phyloP scores from a whole-genome alignment of 768 basidiomycete species.

The Tulasnella sp. region DNA sequence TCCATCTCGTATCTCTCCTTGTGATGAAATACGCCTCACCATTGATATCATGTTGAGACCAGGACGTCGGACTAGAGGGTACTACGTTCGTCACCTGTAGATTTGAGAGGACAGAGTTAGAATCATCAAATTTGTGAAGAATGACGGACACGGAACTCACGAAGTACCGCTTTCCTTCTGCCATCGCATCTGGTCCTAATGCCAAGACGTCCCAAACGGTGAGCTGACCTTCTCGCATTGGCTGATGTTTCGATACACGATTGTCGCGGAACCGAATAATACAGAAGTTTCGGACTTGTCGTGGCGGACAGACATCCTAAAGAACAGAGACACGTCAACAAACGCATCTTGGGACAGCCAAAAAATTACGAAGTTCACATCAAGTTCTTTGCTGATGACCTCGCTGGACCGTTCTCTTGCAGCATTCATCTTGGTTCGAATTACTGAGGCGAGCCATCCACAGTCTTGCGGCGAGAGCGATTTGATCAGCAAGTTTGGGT shows the following conservation, averaged over 20 bases:
- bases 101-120: background rate
- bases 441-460: conserved; percentile 23
- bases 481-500: conserved; percentile 35
- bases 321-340: no score
- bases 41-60: conserved; percentile 50
- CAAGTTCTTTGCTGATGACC: conserved; percentile 63
- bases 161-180: conserved; percentile 54
- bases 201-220: conserved; percentile 73
- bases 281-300: conserved; percentile 66
- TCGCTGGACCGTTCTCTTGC: conserved; percentile 38
- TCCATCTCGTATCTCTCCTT: conserved; percentile 45
- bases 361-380: conserved; percentile 33
- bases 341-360: background rate
- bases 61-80: conserved; percentile 56
- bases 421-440: conserved; percentile 12
- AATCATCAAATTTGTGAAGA: background rate
- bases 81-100: conserved; percentile 55
- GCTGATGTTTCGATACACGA: conserved; percentile 39
- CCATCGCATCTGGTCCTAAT: conserved; percentile 40
- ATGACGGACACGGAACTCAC: conserved; percentile 33
- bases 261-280: conserved; percentile 60
- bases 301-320: conserved; percentile 53
- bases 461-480: conserved; percentile 28
- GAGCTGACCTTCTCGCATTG: conserved; percentile 57
- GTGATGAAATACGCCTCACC: conserved; percentile 66